Percentiles rank a stretch among this genome's conserved stretches.
Evolutionary conservation across 1,284 basidiomycete genomes (phyloP).

Genomic region (Tetrapyrgos nigripes): DNA sequence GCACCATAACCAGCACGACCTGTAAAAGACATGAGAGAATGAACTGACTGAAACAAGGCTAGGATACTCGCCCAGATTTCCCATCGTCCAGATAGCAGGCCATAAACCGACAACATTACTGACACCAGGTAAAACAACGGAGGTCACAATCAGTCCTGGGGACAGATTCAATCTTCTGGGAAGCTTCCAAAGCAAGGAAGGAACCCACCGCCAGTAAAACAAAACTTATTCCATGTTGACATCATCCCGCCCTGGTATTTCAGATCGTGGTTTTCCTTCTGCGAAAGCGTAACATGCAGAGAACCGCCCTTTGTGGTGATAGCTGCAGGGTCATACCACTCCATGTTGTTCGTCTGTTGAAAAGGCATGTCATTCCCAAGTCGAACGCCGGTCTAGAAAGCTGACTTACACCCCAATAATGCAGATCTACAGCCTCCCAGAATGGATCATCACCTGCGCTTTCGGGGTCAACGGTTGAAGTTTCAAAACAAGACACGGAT

Average conservation of each 20-base stretch:
- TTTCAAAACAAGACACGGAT: too few relatives aligned
- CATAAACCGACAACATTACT: constrained; percentile 65
- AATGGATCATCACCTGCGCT: constrained; percentile 74
- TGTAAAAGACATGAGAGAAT: constrained; percentile 28
- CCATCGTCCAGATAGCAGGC: constrained; percentile 80
- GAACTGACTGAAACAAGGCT: background rate
- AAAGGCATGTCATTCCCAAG: background rate
- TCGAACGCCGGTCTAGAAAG: background rate
- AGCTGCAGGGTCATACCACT: constrained; percentile 79
- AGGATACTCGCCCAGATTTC: constrained; percentile 55
- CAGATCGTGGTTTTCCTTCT: constrained; percentile 61
- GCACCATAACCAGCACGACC: constrained; percentile 61
- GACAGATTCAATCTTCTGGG: too few relatives aligned
- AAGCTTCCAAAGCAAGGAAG: too few relatives aligned
- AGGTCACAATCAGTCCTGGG: constrained; percentile 72
- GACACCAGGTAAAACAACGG: constrained; percentile 84
- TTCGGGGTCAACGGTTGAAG: too few relatives aligned
- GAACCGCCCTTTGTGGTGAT: constrained; percentile 82
- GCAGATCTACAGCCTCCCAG: constrained; percentile 73
- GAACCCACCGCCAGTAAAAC: constrained; percentile 95
- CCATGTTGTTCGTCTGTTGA: constrained; percentile 52
- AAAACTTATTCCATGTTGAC: constrained; percentile 90
- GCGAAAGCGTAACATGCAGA: constrained; percentile 79
- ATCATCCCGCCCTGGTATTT: constrained; percentile 67
- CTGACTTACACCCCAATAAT: constrained; percentile 53